Conservation (phyloP, 257 asterid species). For the Jacaranda copaia region DNA sequence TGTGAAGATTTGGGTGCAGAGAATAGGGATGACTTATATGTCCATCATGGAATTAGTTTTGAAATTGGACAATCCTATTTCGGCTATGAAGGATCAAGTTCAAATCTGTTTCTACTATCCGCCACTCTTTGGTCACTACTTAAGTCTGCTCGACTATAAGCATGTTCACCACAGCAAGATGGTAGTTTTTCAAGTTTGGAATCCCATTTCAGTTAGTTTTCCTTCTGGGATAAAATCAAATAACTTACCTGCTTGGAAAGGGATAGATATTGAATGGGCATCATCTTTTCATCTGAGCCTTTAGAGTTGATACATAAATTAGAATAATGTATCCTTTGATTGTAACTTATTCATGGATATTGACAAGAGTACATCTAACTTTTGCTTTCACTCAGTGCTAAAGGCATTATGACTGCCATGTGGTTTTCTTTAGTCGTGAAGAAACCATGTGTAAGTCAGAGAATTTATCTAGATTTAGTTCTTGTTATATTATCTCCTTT, state of each 20-base stretch:
- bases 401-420: constrained; percentile 23
- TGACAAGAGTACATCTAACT: background rate
- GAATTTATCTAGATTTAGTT: constrained; percentile 11
- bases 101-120: background rate
- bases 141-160: background rate
- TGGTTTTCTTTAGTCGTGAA: constrained; percentile 18
- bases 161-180: background rate
- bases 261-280: constrained; percentile 13
- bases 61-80: background rate
- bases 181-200: background rate
- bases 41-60: background rate
- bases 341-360: background rate
- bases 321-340: background rate
- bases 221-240: background rate
- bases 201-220: constrained; percentile 20
- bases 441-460: constrained; percentile 6
- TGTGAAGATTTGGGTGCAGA: background rate
- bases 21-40: background rate
- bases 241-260: background rate
- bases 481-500: constrained; percentile 31
- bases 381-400: constrained; percentile 15
- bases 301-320: constrained; percentile 25
- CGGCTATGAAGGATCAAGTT: background rate
- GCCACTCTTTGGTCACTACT: background rate
- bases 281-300: constrained; percentile 13